phyloP scores from a whole-genome alignment of 441 rosid genomes.

The Geranium incanum region DNA sequence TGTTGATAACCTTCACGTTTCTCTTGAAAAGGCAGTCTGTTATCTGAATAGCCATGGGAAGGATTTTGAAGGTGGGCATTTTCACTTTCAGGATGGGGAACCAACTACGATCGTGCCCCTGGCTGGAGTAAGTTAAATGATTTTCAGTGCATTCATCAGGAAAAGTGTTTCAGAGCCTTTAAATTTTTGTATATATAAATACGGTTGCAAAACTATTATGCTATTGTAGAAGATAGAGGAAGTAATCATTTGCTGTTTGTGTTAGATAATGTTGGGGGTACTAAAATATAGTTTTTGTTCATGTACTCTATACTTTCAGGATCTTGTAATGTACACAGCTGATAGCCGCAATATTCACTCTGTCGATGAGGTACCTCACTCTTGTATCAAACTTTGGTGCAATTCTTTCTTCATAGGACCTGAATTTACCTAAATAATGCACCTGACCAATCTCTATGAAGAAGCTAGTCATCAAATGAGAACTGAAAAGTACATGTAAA shows the following conservation, averaged over 20 bases:
- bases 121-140: constrained; percentile 53
- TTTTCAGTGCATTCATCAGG: not conserved
- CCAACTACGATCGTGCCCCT: constrained; percentile 47
- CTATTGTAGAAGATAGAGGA: not conserved
- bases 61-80: constrained; percentile 77
- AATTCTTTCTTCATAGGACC: not conserved
- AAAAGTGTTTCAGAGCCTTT: not conserved
- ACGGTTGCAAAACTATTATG: not conserved
- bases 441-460: not conserved
- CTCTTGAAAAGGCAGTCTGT: constrained; percentile 68
- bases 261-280: not conserved
- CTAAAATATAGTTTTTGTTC: not conserved
- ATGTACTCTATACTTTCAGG: constrained; percentile 32
- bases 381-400: not conserved
- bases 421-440: not conserved
- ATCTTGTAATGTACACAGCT: constrained; percentile 75
- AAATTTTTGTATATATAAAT: not conserved
- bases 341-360: constrained; percentile 73
- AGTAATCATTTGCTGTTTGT: not conserved
- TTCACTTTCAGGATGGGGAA: constrained; percentile 76
- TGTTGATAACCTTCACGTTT: constrained; percentile 2
- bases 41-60: constrained; percentile 63
- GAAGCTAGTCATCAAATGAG: not conserved
- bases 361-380: constrained; percentile 65
- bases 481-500: not conserved